Percentiles rank a stretch among this genome's conserved stretches.
phyloP scores from a whole-genome alignment of 176 grass and related monocot species.

The Triticum monococcum region DNA sequence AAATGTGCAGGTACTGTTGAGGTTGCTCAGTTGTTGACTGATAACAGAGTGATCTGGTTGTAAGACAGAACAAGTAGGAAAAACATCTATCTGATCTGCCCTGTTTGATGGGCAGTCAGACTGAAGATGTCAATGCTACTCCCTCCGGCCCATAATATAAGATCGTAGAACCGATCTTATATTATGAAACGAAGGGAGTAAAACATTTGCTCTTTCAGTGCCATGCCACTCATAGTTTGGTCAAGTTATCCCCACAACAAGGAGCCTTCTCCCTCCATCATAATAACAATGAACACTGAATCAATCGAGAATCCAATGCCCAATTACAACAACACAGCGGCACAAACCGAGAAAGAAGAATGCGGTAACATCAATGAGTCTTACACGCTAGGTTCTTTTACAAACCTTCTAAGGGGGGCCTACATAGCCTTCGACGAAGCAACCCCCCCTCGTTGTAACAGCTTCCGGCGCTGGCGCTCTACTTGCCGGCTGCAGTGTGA shows the following conservation, averaged over 20 bases:
- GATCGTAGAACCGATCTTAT: too few relatives aligned
- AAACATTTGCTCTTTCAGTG: neutral
- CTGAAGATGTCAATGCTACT: neutral
- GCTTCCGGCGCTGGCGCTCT: neutral
- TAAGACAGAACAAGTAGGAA: too few relatives aligned
- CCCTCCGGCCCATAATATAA: too few relatives aligned
- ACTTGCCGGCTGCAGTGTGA: neutral
- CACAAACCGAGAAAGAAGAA: neutral
- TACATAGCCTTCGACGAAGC: neutral
- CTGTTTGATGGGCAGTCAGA: neutral
- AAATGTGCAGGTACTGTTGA: neutral
- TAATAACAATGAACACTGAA: neutral
- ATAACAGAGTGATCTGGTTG: too few relatives aligned
- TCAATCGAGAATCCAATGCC: neutral
- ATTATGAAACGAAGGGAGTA: too few relatives aligned
- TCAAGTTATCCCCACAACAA: neutral
- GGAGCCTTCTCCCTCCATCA: neutral
- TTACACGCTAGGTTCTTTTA: neutral
- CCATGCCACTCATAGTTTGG: neutral
- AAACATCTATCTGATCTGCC: too few relatives aligned
- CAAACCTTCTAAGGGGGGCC: neutral
- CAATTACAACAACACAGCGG: neutral
- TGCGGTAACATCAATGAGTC: slow-evolving; percentile 5
- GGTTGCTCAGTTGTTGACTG: too few relatives aligned
- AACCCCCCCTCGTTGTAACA: slow-evolving; percentile 1